A percentile compares a stretch with the other conserved stretches of the same genome.
Conservation (phyloP, 306 rosid species). For the Chamaecrista fasciculata region DNA sequence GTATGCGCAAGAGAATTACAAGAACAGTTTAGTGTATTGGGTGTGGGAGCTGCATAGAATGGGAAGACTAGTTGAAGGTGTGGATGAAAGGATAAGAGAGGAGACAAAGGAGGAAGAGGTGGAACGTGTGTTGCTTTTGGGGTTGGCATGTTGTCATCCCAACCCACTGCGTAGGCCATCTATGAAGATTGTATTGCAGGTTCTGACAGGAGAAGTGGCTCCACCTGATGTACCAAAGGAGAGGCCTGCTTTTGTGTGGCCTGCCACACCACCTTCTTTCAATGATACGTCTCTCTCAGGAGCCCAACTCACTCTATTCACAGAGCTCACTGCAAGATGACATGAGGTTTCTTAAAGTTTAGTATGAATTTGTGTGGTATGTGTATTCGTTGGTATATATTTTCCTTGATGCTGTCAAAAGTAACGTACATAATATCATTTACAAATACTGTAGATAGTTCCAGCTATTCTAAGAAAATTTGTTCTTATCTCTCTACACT, state of each 20-base stretch:
- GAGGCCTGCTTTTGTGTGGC: constrained; percentile 25
- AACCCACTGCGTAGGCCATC: not conserved
- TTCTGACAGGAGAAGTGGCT: not conserved
- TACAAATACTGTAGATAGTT: too few relatives aligned
- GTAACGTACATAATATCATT: too few relatives aligned
- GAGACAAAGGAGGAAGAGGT: not conserved
- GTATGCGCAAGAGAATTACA: not conserved
- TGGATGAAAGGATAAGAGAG: not conserved
- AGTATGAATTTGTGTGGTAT: too few relatives aligned
- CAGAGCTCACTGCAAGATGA: constrained; percentile 25
- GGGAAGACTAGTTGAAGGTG: not conserved
- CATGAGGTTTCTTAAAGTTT: too few relatives aligned
- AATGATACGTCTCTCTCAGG: not conserved
- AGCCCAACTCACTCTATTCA: not conserved
- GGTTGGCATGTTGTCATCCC: constrained; percentile 8
- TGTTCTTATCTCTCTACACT: too few relatives aligned
- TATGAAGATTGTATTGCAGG: not conserved
- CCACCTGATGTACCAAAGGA: not conserved
- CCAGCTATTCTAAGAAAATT: too few relatives aligned
- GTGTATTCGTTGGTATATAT: not conserved
- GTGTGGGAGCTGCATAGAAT: not conserved
- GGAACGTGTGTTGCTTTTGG: not conserved
- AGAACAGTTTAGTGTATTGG: not conserved
- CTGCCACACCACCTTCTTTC: not conserved
- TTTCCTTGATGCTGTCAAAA: not conserved